Base-by-base conservation (phyloP, 177 flowering plant species). In the Vitis hybrid region DNA sequence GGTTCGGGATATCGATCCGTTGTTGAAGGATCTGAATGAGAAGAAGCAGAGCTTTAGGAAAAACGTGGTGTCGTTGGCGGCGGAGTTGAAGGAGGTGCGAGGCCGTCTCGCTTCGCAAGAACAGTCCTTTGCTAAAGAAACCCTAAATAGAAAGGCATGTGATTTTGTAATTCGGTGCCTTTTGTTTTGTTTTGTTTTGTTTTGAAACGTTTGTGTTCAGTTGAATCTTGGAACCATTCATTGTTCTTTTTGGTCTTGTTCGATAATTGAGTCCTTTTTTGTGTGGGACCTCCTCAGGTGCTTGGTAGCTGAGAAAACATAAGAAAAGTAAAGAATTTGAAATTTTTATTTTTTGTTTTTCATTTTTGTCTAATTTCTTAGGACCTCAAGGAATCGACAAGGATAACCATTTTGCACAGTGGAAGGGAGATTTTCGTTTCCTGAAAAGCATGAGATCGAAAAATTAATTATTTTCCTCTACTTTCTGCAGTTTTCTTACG, bases 31-130 rank as follows among this genome's bases (percentile, higher is more conserved):
- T 87, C 85, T 94, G 80, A 79, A 80, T 58, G 98, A 94, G 74
- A 91, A 82, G 79, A 94, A 88, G 76, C 98, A 88, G 73, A 88
- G 77, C 67, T 93, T 94, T 57, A 59, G 97, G 69, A 71, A 87
- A 29, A 88, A 86, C 72, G 91, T 94, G 14, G 92, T 87, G 52
- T 89, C 93, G 1, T 69, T 95, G 67, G 96, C 98, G 9, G 84
- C 90, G 51, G 99, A 95, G 85, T 79, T 95, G 19, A 95, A 91
- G 80, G 97, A 93, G 61, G 93, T 80, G 14, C 87, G 97, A 19
- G 74, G 76, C 74, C 88, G 90, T 14, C 83, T 91, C 14, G 83
- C 89, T 34, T 82, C 80, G 0, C 82, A 88, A 61, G 94, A 95
- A 68, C 87, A 91, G 59, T 83, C 83, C 1, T 83, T 80, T 78